phyloP scores from a whole-genome alignment of 2,329 filamentous ascomycete genomes.

The Neophaeococcomyces mojaviensis region DNA sequence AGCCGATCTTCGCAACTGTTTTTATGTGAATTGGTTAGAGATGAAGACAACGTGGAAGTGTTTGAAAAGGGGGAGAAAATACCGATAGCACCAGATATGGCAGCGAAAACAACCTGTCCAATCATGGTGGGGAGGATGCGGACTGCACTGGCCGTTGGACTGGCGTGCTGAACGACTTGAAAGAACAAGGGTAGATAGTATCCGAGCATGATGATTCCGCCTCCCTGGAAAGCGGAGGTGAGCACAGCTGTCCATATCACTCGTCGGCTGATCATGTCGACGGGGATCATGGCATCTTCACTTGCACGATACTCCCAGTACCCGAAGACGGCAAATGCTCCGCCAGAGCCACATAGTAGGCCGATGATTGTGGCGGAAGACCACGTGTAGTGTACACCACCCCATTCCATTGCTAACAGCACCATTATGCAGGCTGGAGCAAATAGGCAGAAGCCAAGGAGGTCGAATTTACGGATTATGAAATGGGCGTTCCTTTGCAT shows the following conservation, averaged over 20 bases:
- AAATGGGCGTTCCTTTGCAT: constrained; percentile 11
- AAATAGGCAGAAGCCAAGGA: constrained; percentile 22
- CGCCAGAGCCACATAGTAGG: constrained; percentile 23
- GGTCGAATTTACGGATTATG: constrained; percentile 19
- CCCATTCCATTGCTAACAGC: constrained; percentile 24
- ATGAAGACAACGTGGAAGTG: constrained; percentile 15
- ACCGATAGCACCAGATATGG: too few relatives aligned
- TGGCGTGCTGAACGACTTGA: too few relatives aligned
- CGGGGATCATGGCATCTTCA: constrained; percentile 13
- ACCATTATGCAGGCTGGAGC: constrained; percentile 22
- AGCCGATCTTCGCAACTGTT: constrained; percentile 21
- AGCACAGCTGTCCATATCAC: too few relatives aligned
- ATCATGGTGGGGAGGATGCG: too few relatives aligned
- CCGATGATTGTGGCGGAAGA: constrained; percentile 22
- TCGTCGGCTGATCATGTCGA: too few relatives aligned
- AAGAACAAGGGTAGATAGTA: too few relatives aligned
- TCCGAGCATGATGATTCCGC: too few relatives aligned
- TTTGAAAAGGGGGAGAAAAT: constrained; percentile 14
- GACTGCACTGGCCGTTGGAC: too few relatives aligned
- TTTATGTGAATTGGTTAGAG: constrained; percentile 9
- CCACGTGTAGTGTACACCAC: constrained; percentile 21
- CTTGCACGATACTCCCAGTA: constrained; percentile 23
- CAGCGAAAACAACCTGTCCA: too few relatives aligned
- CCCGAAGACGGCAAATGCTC: constrained; percentile 27
- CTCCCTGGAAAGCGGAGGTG: too few relatives aligned